Evolutionary conservation across 441 rosid genomes (phyloP).

Genomic region (Erysimum cheiri): DNA sequence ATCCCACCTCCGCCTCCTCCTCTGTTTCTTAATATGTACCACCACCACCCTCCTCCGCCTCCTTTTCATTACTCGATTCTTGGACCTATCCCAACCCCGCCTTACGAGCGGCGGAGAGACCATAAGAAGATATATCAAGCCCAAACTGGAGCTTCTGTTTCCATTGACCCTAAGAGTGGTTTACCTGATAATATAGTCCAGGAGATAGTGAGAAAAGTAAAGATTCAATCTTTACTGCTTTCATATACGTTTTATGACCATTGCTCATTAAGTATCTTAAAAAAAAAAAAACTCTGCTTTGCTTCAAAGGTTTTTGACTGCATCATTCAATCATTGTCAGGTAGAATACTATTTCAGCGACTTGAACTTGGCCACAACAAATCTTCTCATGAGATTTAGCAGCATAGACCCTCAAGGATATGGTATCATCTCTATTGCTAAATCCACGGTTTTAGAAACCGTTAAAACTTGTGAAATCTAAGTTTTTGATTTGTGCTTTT

Average conservation of each 20-base stretch:
- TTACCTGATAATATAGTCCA: constrained; percentile 65
- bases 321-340: constrained; percentile 47
- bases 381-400: constrained; percentile 90
- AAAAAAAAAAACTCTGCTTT: neutral
- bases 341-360: constrained; percentile 98
- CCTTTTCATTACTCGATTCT: constrained; percentile 70
- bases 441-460: neutral
- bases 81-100: constrained; percentile 49
- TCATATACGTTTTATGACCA: neutral
- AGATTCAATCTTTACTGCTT: neutral
- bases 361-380: constrained; percentile 95
- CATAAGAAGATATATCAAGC: constrained; percentile 52
- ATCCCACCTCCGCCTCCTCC: constrained; percentile 61
- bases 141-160: constrained; percentile 24
- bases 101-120: constrained; percentile 56
- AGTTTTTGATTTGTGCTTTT: no score
- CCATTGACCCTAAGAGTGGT: constrained; percentile 49
- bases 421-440: constrained; percentile 56
- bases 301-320: constrained; percentile 1
- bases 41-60: constrained; percentile 45
- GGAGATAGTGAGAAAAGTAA: constrained; percentile 86
- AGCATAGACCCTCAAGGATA: constrained; percentile 93
- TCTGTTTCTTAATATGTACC: constrained; percentile 60
- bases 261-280: neutral
- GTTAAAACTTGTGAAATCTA: no score